Base-by-base conservation (phyloP, 192 early-diverging fungal genomes). In the Glomus cerebriforme region DNA sequence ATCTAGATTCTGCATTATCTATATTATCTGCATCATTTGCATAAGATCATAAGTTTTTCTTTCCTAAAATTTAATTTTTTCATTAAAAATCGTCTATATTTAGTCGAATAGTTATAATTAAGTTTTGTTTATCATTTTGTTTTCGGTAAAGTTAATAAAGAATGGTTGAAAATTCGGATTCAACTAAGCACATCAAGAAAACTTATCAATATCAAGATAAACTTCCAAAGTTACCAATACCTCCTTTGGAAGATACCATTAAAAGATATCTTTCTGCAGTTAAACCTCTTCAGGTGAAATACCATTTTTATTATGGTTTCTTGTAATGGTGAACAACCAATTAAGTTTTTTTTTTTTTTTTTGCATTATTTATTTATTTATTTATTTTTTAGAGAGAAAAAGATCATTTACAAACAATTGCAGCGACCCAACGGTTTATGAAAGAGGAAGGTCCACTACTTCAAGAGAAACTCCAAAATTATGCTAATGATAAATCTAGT, bases 131-230 rank as follows among this genome's bases (percentile, higher is more conserved):
- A 39, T 39, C 7, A 9, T 39, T 39, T 39, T 39, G 7, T 0
- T 8, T 39, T 39, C 8, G n/a, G n/a, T n/a, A n/a, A n/a, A n/a
- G n/a, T n/a, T n/a, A 43, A 49, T 49, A 17, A 49, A 27, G 27
- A 27, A 63, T 63, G 65, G 32, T 67, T 35, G 65, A 67, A 67
- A 15, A 31, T 13, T 65, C 63, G 3, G 29, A 35, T 31, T 74
- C 58, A n/a, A 60, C 6, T 60, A 35, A 35, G 7, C 29, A 58
- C 7, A 5, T 27, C n/a, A 60, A 34, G 29, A 78, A 54, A 32
- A 93, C 92, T 7, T 93, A 90, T 80, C 80, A 85, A 54, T 87
- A 88, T 81, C 92, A 95, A 82, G 82, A 79, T 34, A 74, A 78
- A 66, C 78, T 91, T 13, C 90, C 89, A 45, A 85, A 87, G 10